phyloP scores from a whole-genome alignment of 306 rosid species.

The Gynostemma pentaphyllum region DNA sequence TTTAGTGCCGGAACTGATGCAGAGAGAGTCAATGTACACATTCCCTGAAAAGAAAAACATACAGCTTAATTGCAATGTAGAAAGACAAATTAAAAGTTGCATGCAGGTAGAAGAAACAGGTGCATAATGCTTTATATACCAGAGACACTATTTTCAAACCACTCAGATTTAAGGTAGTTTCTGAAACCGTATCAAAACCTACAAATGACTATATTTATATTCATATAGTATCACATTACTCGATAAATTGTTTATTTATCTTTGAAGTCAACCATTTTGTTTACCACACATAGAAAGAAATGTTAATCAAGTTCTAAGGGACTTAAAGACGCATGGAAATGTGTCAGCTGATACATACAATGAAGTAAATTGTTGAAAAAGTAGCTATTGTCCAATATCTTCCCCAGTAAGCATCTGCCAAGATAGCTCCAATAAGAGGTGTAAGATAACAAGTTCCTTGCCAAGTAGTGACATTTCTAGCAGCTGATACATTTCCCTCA shows the following conservation, averaged over 20 bases:
- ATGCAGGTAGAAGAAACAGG: neutral
- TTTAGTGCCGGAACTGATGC: conserved; percentile 64
- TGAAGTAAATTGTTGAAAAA: conserved; percentile 68
- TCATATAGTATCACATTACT: neutral
- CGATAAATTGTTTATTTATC: neutral
- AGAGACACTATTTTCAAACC: too few species aligned
- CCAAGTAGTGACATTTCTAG: conserved; percentile 94
- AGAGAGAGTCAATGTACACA: conserved; percentile 88
- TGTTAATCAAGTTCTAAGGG: neutral
- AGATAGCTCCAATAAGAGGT: conserved; percentile 89
- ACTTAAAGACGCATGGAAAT: neutral
- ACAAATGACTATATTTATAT: neutral
- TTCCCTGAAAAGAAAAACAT: conserved; percentile 54
- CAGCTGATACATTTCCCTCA: conserved; percentile 83
- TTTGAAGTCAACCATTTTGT: neutral
- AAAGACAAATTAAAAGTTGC: neutral
- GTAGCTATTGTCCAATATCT: conserved; percentile 94
- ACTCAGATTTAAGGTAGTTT: too few species aligned
- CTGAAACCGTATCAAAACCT: too few species aligned
- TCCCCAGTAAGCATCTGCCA: conserved; percentile 98
- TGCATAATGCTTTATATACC: neutral
- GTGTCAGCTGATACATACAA: conserved; percentile 38
- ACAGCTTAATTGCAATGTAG: neutral
- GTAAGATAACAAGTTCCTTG: conserved; percentile 95
- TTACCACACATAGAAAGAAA: neutral